These are phyloP conservation scores for Aristolochia contorta DNA, from an alignment of 164 flowering plant species.

Conservation along the genomic window DNA sequence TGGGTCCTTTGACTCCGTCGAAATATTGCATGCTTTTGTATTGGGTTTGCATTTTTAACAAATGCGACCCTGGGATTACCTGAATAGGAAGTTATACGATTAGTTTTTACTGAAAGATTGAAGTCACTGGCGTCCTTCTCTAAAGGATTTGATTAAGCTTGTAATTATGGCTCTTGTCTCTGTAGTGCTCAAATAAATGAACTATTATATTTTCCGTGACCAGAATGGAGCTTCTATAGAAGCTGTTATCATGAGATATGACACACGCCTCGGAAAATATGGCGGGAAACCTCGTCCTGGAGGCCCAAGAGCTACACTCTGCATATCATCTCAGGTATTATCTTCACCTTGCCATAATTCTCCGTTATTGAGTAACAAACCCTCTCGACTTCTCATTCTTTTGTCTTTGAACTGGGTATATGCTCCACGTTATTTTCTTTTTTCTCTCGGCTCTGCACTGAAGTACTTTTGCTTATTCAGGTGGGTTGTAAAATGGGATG, in stretches of 20 bases:
- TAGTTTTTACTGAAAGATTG: too few species aligned
- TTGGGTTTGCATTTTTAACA: neutral
- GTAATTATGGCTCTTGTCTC: too few species aligned
- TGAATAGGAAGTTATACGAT: too few species aligned
- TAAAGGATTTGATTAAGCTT: too few species aligned
- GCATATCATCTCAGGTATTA: constrained; percentile 88
- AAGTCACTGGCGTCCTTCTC: too few species aligned
- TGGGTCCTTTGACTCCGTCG: neutral
- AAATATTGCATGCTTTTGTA: neutral
- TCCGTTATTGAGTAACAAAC: neutral
- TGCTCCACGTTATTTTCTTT: neutral
- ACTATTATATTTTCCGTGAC: too few species aligned
- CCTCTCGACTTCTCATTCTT: neutral
- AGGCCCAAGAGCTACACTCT: constrained; percentile 78
- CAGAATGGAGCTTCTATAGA: constrained; percentile 89
- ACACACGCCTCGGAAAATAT: constrained; percentile 66
- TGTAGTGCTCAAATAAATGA: too few species aligned
- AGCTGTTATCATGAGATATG: constrained; percentile 95
- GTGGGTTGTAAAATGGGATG: constrained; percentile 99
- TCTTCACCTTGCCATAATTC: too few species aligned
- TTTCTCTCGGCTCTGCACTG: neutral
- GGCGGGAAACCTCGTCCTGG: constrained; percentile 88
- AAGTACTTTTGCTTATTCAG: constrained; percentile 20
- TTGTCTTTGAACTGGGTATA: neutral
- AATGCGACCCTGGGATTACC: too few species aligned